Conservation (phyloP, 2,329 filamentous ascomycete species). For the Alternaria metachromatica region DNA sequence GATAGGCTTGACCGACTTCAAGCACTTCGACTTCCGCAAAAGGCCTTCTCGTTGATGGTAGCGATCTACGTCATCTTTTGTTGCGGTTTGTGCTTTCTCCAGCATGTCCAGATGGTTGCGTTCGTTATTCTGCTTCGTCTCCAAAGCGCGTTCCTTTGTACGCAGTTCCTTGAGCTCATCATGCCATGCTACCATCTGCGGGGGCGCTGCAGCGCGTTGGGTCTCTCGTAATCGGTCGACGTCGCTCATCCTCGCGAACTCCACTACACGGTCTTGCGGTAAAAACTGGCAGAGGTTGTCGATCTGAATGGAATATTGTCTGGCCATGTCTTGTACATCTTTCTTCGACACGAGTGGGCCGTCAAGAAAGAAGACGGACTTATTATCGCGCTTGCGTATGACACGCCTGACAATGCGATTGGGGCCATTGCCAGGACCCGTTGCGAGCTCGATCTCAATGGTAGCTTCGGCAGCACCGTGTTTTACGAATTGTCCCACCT, state of each 20-base stretch:
- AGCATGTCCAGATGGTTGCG: slow-evolving; percentile 69
- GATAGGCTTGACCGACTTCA: slow-evolving; percentile 71
- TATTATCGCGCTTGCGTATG: slow-evolving; percentile 84
- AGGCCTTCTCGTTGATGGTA: slow-evolving; percentile 75
- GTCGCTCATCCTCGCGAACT: slow-evolving; percentile 85
- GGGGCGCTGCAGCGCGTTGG: slow-evolving; percentile 82
- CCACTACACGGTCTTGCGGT: slow-evolving; percentile 92
- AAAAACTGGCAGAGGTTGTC: slow-evolving; percentile 98
- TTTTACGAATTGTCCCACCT: slow-evolving; percentile 90
- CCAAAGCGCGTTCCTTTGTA: slow-evolving; percentile 69
- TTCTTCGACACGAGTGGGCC: slow-evolving; percentile 67
- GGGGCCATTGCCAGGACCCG: slow-evolving; percentile 58
- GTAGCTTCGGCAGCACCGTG: slow-evolving; percentile 77
- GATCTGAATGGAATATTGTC: slow-evolving; percentile 84
- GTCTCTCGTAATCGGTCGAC: slow-evolving; percentile 85
- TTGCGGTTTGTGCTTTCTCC: slow-evolving; percentile 74
- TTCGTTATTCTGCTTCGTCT: slow-evolving; percentile 65
- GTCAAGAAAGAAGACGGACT: slow-evolving; percentile 79
- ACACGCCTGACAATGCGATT: slow-evolving; percentile 79
- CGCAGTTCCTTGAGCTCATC: slow-evolving; percentile 74
- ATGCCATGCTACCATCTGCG: slow-evolving; percentile 82
- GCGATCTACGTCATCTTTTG: slow-evolving; percentile 83
- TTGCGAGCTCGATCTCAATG: slow-evolving; percentile 90
- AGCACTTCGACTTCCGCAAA: slow-evolving; percentile 66
- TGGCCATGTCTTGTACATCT: slow-evolving; percentile 70